A percentile compares a stretch with the other conserved stretches of the same genome.
Evolutionary conservation across 257 asterid species (phyloP).

Genomic region (Solanum megistacrolobum): DNA sequence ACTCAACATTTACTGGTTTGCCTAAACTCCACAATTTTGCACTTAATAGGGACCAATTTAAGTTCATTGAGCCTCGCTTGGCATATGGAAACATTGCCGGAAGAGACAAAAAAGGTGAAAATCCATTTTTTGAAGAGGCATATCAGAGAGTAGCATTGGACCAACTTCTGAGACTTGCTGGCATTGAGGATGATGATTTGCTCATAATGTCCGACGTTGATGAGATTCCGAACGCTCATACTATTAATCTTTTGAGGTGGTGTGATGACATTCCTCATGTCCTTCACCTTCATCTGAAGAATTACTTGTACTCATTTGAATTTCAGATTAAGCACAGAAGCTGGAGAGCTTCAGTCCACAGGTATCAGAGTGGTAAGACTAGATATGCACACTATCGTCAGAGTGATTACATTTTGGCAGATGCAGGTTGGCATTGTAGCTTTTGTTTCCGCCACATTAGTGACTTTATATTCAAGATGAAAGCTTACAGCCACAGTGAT

Average conservation of each 20-base stretch:
- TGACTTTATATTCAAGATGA: slow-evolving; percentile 84
- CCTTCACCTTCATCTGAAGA: slow-evolving; percentile 69
- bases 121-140: slow-evolving; percentile 84
- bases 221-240: slow-evolving; percentile 72
- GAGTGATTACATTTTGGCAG: slow-evolving; percentile 55
- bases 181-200: slow-evolving; percentile 77
- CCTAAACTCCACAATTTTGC: slow-evolving; percentile 67
- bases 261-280: slow-evolving; percentile 64
- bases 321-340: slow-evolving; percentile 56
- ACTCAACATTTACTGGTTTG: slow-evolving; percentile 75
- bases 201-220: slow-evolving; percentile 90
- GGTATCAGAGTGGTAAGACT: slow-evolving; percentile 61
- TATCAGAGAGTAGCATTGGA: slow-evolving; percentile 73
- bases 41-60: slow-evolving; percentile 33
- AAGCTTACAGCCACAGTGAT: slow-evolving; percentile 82
- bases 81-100: slow-evolving; percentile 67
- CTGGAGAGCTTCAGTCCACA: slow-evolving; percentile 84
- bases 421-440: slow-evolving; percentile 97
- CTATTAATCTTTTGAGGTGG: slow-evolving; percentile 75
- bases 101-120: slow-evolving; percentile 58
- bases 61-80: slow-evolving; percentile 62
- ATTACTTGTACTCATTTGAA: slow-evolving; percentile 77
- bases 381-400: slow-evolving; percentile 75
- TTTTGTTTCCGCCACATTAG: slow-evolving; percentile 65
- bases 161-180: slow-evolving; percentile 61